Evolutionary conservation across 176 grass and related monocot genomes (phyloP), one percentile per base, ranked within the genome.

Genomic region (Dactylis glomerata): DNA sequence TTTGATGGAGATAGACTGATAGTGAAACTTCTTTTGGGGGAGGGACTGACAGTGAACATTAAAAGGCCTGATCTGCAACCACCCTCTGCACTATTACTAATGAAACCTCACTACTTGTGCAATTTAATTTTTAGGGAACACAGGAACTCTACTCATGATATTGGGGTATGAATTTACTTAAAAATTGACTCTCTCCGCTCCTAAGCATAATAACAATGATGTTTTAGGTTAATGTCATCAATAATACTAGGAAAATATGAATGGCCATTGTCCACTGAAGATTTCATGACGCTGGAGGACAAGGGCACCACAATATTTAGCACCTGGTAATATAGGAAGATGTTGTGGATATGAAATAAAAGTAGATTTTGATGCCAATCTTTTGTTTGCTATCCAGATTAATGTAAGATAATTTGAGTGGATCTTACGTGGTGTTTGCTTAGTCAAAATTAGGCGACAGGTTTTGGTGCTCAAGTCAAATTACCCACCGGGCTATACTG

Each of bases 1-100:
- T 22, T 46, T 86, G 78, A 90, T 82, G 63, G 54, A 24, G 88
- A 90, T 76, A 28, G 54, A 83, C 42, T 86, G 79, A 81, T 54
- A 16, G 19, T 54, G 63, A 72, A 61, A 69, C 15, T 1, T 2
- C 13, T 19, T 33, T 64, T 64, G 32, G 61, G 5, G 28, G 6
- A 15, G 28, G 26, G 54, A 83, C 42, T 86, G 73, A 76, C 34
- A 22, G 19, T 63, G 52, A 72, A 64, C 69, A 46, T 69, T 77
- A 72, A 44, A 44, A 54, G 20, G 57, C 27, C 3, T 38, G 44
- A 33, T 78, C 32, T 74, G 68, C 19, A 12, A 47, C 28, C 40
- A 74, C 32, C 79, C 4, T 3, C 13, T 26, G 36, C 31, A 52
- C 1, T 15, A 23, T 22, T 37, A 49, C 79, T 52, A 52, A 24